Evolutionary conservation across 805 yeast species (phyloP), one percentile per base, ranked within the genome.

Genomic region (Lachancea meyersii): DNA sequence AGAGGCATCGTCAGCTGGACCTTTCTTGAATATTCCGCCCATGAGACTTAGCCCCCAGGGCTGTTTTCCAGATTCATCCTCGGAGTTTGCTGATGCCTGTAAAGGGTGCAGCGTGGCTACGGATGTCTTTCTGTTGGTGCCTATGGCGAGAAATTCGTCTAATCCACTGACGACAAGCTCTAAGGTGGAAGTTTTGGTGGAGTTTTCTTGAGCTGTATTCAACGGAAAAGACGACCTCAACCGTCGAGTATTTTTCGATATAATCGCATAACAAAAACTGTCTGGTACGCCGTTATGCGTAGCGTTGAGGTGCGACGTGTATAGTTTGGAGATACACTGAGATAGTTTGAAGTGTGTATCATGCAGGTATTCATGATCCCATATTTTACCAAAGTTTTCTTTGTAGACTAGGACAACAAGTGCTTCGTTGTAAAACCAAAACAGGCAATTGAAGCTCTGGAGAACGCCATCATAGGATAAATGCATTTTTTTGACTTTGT

Each of bases 391-490:
- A 36, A 61, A 61, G 6, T 41, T 35, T 1, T 48, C 41, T 22
- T 61, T 52, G 41, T 54, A 51, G 2, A 59, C 50, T n/a, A 61
- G 48, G 0, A 56, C 46, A 0, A 51, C 50, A n/a, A 59, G 41
- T 2, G 53, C 44, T 38, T 57, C 59, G 10, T 58, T 49, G 41
- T 49, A 58, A 32, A 50, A 58, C 67, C 67, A 62, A 37, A 59
- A 58, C 18, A 62, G 26, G 22, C 54, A 38, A 37, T 55, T 52
- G 41, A 51, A 57, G 14, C 26, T 27, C 23, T 27, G 45, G 13
- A 41, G 38, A 28, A 48, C 35, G 11, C 37, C 42, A n/a, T 44
- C 42, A 32, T 48, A 56, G 13, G 47, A 40, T n/a, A 56, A 41
- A 28, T 48, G 42, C 17, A 61, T 34, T 23, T 36, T 40, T 40